Percentiles rank a stretch among this genome's conserved stretches.
phyloP scores from a whole-genome alignment of 208 protist species.

The Wallacemonas sp. region DNA sequence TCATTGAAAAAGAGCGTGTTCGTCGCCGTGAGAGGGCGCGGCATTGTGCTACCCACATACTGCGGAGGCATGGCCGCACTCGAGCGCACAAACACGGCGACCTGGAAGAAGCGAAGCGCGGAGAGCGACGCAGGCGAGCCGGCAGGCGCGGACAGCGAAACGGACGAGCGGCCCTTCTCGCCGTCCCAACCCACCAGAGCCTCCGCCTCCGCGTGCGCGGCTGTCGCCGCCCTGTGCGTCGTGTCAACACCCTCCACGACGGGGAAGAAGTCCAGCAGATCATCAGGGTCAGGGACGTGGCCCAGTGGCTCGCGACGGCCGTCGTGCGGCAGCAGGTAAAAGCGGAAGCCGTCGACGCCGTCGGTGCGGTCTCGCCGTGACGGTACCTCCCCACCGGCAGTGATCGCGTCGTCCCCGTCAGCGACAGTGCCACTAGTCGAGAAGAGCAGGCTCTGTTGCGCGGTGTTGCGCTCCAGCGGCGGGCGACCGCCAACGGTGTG shows the following conservation, averaged over 20 bases:
- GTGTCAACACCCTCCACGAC: slow-evolving; percentile 56
- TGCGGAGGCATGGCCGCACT: slow-evolving; percentile 49
- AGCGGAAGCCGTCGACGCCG: slow-evolving; percentile 29
- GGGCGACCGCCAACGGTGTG: background rate
- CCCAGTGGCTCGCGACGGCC: slow-evolving; percentile 19
- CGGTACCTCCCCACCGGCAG: too few relatives aligned
- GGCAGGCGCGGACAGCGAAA: too few relatives aligned
- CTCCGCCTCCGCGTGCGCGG: slow-evolving; percentile 1
- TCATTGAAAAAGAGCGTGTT: slow-evolving; percentile 75
- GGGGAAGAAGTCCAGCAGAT: slow-evolving; percentile 46
- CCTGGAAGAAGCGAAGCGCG: slow-evolving; percentile 42
- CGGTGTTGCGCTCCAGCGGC: background rate
- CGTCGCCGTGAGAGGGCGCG: slow-evolving; percentile 45
- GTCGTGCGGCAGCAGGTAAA: slow-evolving; percentile 35
- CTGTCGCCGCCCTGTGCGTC: background rate
- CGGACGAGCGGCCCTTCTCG: too few relatives aligned
- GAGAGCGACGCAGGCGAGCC: slow-evolving; percentile 2
- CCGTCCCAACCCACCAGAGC: background rate
- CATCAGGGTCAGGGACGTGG: slow-evolving; percentile 29
- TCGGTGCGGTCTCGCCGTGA: background rate
- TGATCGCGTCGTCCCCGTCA: background rate
- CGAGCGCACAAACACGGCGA: slow-evolving; percentile 67
- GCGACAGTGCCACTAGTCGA: background rate
- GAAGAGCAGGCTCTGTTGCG: background rate
- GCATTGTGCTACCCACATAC: slow-evolving; percentile 71